phyloP scores from a whole-genome alignment of 1,139 yeast species.

The Kodamaea arcana region DNA sequence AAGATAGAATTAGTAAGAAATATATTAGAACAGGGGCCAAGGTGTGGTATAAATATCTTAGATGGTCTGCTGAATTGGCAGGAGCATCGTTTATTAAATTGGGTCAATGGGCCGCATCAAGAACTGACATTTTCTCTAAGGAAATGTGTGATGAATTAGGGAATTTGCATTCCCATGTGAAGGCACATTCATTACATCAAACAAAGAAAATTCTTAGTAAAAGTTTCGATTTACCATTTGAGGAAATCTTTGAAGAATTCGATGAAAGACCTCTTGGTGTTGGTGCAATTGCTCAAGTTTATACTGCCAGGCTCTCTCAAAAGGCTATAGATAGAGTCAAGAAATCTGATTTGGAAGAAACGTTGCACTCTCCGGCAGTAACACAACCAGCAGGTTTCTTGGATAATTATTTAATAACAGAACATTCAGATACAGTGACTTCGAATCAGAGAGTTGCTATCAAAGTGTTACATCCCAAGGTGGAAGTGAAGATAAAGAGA shows the following conservation, averaged over 20 bases:
- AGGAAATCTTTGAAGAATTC: constrained; percentile 81
- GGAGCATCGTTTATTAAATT: constrained; percentile 94
- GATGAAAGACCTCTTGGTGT: constrained; percentile 78
- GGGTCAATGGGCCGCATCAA: constrained; percentile 99
- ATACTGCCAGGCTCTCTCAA: constrained; percentile 62
- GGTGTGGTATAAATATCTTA: constrained; percentile 66
- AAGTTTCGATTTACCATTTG: constrained; percentile 61
- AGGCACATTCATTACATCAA: constrained; percentile 60
- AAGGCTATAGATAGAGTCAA: constrained; percentile 36
- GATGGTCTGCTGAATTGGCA: constrained; percentile 72
- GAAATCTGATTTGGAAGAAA: constrained; percentile 21
- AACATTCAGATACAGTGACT: constrained; percentile 31
- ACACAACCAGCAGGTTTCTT: constrained; percentile 19
- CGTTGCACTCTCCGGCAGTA: constrained; percentile 6
- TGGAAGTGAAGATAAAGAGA: constrained; percentile 64
- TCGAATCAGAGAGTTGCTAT: constrained; percentile 72
- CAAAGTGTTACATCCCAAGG: constrained; percentile 88
- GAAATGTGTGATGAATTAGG: constrained; percentile 77
- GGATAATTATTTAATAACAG: constrained; percentile 36
- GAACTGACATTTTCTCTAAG: constrained; percentile 86
- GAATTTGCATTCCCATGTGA: constrained; percentile 76
- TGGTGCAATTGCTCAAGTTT: constrained; percentile 97
- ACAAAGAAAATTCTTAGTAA: constrained; percentile 58
- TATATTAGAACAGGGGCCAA: constrained; percentile 57
- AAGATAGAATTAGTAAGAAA: constrained; percentile 26